Evolutionary conservation across 1,139 yeast species (phyloP), one percentile per base, ranked within the genome.

Genomic region (Geotrichum histeridarum): DNA sequence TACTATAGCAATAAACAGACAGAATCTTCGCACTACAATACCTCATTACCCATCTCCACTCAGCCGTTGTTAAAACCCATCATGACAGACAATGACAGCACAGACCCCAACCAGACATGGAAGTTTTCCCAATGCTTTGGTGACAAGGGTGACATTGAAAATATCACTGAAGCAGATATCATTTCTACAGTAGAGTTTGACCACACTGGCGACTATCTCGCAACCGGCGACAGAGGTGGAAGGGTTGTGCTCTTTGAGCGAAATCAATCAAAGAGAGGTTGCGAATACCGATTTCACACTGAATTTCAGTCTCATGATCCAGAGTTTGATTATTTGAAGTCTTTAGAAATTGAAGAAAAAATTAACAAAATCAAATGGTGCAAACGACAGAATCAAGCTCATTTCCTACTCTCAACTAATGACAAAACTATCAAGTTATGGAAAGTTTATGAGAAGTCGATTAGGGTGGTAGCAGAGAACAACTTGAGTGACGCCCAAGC

Each of bases 231-330:
- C 73, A 85, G 93, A 67, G 99, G 99, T 51, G 99, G 99, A 31
- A 80, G 99, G 63, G 97, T 93, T 43, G 99, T 93, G 12, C 74
- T 93, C 55, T 93, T 93, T 72, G 98, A 93, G 71, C 80, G 98
- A 64, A 90, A 89, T 70, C 84, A 83, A 63, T 72, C 76, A 59
- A 86, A 86, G 68, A 83, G 83, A 69, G 84, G 84, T 59, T 93
- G 98, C 70, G 99, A 94, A 70, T 94, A 93, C 73, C 83, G 89
- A 66, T 93, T 93, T 72, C 86, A 88, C 69, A 93, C 99, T 27
- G 99, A 93, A 71, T 93, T 93, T 70, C 99, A 93, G 75, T 83
- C 93, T 68, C 99, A 93, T 72, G 99, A 93, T 70, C 97, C 99
- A 8, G 99, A 93, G 72, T 93, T 93, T 67, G 99, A 93, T 73